Base-by-base conservation (phyloP, 768 basidiomycete genomes). In the Mycena filopes region DNA sequence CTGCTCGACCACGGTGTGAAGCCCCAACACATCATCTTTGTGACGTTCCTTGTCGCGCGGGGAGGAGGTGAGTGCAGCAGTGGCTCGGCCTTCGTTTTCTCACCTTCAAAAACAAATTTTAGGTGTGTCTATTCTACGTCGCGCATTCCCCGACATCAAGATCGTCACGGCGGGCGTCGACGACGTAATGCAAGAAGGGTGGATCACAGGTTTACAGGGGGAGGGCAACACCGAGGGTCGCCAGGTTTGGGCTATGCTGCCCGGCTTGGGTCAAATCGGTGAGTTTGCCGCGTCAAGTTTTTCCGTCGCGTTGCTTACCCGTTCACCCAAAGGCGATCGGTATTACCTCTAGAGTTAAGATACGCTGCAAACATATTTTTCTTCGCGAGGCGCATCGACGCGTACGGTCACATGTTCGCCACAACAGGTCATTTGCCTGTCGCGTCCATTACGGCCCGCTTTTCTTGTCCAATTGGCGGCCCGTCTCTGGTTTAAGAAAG, bases 231-330 rank as follows among this genome's bases (percentile, higher is more conserved):
- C 81, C 4, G 76, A 82, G 60, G 84, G 83, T 13, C 81, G 85
- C 48, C 89, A 91, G 74, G 87, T 91, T 16, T 95, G 94, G 91
- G 82, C 91, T 16, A 89, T 95, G 81, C 87, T 93, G 67, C 94
- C 94, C 31, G 94, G 94, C 15, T 89, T 96, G 87, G 94, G 94
- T 0, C 92, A 94, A 58, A 94, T 95, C 55, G 94, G 94, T 91
- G 65, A 46, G 84, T 70, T 18, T 1, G 2, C n/a, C 31, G 18
- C 54, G n/a, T 8, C 50, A 9, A n/a, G n/a, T n/a, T n/a, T n/a
- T n/a, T n/a, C n/a, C n/a, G n/a, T n/a, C n/a, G n/a, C n/a, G n/a
- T n/a, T n/a, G n/a, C n/a, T n/a, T n/a, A n/a, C n/a, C n/a, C n/a
- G n/a, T n/a, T n/a, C n/a, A n/a, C n/a, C n/a, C n/a, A n/a, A n/a